Base-by-base conservation (phyloP, 1,139 yeast species). In the Yamadazyma triangularis region DNA sequence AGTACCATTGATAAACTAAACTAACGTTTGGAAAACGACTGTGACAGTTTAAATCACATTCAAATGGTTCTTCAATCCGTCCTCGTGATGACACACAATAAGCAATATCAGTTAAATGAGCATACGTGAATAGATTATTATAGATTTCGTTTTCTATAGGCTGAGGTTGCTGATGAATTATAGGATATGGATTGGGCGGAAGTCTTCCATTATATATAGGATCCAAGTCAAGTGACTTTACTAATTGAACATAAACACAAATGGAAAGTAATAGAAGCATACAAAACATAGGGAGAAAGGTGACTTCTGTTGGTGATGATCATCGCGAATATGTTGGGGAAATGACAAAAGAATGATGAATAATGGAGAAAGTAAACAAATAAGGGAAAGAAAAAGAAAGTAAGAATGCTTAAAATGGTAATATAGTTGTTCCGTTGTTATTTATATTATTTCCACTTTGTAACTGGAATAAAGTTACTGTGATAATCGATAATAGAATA, bases 91-190 rank as follows among this genome's bases (percentile, higher is more conserved):
- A 64, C 2, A 73, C 58, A 40, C 79, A 73, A 39, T 73, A 73
- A 8, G 76, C 54, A 14, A 70, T 68, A 36, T 71, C 77, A 26
- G 67, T 65, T 25, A 71, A 48, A 43, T 69, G 74, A 2, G 77
- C 73, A 41, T 64, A 63, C 4, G 64, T 60, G 45, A 48, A 59
- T 34, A 65, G 47, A 29, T 57, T 53, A 16, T 47, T 32, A 32
- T 56, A 60, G 13, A 60, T 45, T 6, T 45, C 50, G 1, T 30
- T 25, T 31, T 60, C 60, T 10, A 44, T 13, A 3, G 29, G 30
- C 9, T 26, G 23, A 4, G 27, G 24, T 3, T 16, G 10, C n/a
- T n/a, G 7, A 16, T 8, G 8, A 6, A 12, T 20, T n/a, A 26
- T 13, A 12, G 28, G 23, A 15, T 14, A 19, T 18, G 11, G 20